Evolutionary conservation across 805 yeast genomes (phyloP).

Genomic region (Hanseniaspora occidentalis): DNA sequence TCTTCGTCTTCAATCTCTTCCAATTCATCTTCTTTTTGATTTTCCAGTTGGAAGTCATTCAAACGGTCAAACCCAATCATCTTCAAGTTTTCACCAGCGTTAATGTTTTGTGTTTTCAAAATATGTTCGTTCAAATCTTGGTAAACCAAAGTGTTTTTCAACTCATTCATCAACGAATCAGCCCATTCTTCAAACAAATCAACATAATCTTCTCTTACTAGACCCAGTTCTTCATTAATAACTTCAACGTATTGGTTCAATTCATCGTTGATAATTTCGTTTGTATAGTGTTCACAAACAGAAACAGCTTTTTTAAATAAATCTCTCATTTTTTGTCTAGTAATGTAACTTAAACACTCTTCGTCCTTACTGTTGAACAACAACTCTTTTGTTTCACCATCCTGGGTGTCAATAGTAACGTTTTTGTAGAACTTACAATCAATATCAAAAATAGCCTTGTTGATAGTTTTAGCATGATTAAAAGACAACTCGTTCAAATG

Average conservation of each 20-base stretch:
- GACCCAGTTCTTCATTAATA: constrained; percentile 26
- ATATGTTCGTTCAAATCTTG: constrained; percentile 1
- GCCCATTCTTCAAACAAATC: constrained; percentile 67
- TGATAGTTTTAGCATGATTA: neutral
- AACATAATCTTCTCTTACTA: constrained; percentile 33
- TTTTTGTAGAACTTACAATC: constrained; percentile 4
- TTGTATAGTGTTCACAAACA: constrained; percentile 1
- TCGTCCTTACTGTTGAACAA: constrained; percentile 2
- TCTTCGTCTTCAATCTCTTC: constrained; percentile 22
- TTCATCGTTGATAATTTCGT: constrained; percentile 21
- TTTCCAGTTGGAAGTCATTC: too few species aligned
- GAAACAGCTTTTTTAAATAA: constrained; percentile 2
- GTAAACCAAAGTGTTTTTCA: constrained; percentile 44
- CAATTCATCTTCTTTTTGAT: neutral
- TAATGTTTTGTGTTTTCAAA: constrained; percentile 12
- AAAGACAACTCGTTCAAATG: constrained; percentile 3
- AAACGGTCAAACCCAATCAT: neutral
- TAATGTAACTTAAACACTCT: constrained; percentile 5
- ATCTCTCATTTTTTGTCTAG: constrained; percentile 4
- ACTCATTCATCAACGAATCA: constrained; percentile 52
- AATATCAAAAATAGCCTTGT: constrained; percentile 4
- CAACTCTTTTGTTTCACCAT: too few species aligned
- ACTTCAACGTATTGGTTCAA: constrained; percentile 21
- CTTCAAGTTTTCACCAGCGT: constrained; percentile 12
- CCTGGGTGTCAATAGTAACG: neutral